phyloP scores from a whole-genome alignment of 2,329 filamentous ascomycete genomes.

The Neopestalotiopsis sp. region DNA sequence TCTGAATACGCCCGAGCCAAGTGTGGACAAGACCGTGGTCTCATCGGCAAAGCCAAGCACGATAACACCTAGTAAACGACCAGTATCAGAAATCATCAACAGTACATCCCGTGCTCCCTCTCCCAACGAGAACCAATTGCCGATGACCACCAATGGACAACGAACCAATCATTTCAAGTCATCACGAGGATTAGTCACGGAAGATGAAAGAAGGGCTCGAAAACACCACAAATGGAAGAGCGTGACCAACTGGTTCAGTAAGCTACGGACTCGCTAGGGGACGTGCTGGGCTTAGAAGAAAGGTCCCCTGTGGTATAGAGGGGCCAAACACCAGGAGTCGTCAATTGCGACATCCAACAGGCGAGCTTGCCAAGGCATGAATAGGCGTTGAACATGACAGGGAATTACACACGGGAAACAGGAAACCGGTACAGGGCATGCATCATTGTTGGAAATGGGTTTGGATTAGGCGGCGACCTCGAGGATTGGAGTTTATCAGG shows the following conservation, averaged over 20 bases:
- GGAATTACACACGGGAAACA: neutral
- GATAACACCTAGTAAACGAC: constrained; percentile 6
- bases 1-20: neutral
- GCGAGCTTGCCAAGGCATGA: constrained; percentile 3
- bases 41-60: neutral
- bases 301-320: too few species aligned
- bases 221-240: constrained; percentile 35
- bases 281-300: neutral
- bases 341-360: neutral
- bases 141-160: neutral
- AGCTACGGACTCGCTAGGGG: constrained; percentile 37
- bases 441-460: neutral
- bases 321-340: neutral
- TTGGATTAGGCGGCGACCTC: constrained; percentile 8
- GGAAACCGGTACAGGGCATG: neutral
- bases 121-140: constrained; percentile 16
- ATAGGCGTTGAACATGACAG: neutral
- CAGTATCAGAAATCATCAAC: constrained; percentile 15
- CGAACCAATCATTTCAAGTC: neutral
- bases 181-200: constrained; percentile 9
- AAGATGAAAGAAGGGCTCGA: constrained; percentile 24
- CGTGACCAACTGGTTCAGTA: constrained; percentile 39
- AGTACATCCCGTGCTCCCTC: constrained; percentile 16
- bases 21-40: neutral
- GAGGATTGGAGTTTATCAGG: constrained; percentile 4